Percentiles rank a stretch among this genome's conserved stretches.
phyloP scores from a whole-genome alignment of 257 asterid species.

The Solanum pinnatisectum region DNA sequence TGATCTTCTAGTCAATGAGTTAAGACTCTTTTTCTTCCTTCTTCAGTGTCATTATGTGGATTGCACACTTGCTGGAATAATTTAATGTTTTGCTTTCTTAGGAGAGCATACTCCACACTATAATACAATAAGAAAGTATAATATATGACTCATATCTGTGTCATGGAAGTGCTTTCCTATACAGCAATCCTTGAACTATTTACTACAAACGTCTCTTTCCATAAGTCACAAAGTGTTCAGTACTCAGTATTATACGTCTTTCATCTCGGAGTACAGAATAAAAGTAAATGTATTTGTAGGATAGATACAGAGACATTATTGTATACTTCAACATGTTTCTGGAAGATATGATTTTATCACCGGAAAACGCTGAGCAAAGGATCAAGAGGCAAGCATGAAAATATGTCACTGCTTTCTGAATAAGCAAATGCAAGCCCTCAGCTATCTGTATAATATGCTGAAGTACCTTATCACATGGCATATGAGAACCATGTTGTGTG shows the following conservation, averaged over 20 bases:
- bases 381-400: not conserved
- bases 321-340: not conserved
- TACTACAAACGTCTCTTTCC: not conserved
- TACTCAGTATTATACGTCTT: not conserved
- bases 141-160: not conserved
- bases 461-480: not conserved
- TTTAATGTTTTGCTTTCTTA: not conserved
- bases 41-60: not conserved
- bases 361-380: not conserved
- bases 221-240: not conserved
- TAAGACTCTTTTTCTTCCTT: not conserved
- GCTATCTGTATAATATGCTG: not conserved
- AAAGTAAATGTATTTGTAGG: not conserved
- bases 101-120: not conserved
- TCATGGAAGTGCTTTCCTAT: not conserved
- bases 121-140: not conserved
- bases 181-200: not conserved
- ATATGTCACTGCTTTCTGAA: not conserved
- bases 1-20: not conserved
- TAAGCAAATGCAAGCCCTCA: not conserved
- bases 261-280: not conserved
- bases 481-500: not conserved
- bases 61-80: slow-evolving; percentile 29
- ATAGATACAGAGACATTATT: not conserved
- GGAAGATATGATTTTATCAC: not conserved